Base-by-base conservation (phyloP, 2,329 filamentous ascomycete genomes). In the Alternaria arbusti region DNA sequence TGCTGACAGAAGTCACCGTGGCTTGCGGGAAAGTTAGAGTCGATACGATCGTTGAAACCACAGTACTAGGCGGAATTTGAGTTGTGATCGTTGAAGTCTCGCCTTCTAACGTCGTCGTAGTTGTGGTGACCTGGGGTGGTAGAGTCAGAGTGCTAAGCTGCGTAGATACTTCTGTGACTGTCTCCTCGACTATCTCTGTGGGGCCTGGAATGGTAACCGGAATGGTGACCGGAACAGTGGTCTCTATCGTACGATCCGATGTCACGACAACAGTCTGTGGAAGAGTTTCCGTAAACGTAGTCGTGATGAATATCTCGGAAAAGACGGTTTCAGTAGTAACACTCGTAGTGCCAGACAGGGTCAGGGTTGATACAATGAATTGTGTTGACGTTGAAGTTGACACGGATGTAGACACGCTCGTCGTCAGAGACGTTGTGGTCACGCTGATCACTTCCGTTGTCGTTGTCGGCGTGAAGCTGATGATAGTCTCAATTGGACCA, bases 11-110 rank as follows among this genome's bases (percentile, higher is more conserved):
- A 3, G 56, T 64, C 4, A 61, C 40, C 3, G 65, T 69, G 10
- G 52, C 51, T 40, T 23, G 55, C 11, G 61, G 58, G 3, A 69
- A 32, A 12, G 66, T 74, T 0, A 70, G 45, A 8, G 72, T 76
- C 0, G 70, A 71, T 8, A 70, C 36, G 26, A 73, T 61, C 0
- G 73, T 75, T 3, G 71, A 72, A 20, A 46, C 66, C 61, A 65
- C 54, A 11, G 68, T 72, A 12, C 46, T 65, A 25, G 62, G 54
- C 6, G 71, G 66, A 3, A 71, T 40, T 23, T 69, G 61, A 3
- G 65, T 69, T 1, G 69, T 74, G 2, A 66, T 55, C 2, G 64
- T 50, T 6, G 57, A 65, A 8, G 69, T 71, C 1, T 57, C 46
- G 3, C 64, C 71, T 4, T 61, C 69, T 1, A 68, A 25, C 0